Evolutionary conservation across 805 yeast genomes (phyloP).

Genomic region (Dipodascus geniculatus): DNA sequence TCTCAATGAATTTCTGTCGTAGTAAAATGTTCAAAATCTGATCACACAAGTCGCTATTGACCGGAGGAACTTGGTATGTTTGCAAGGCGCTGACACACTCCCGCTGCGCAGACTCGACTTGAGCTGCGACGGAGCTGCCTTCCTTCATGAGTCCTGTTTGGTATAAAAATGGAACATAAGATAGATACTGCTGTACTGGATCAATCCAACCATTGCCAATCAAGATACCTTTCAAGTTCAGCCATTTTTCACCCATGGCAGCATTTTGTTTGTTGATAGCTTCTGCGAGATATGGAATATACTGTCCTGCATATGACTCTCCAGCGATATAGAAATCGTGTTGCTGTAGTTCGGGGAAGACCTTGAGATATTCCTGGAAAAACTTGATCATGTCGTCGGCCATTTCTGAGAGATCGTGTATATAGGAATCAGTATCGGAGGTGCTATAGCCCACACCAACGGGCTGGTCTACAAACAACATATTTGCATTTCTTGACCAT

Average conservation of each 20-base stretch:
- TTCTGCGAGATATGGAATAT: slow-evolving; percentile 76
- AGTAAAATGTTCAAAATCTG: slow-evolving; percentile 30
- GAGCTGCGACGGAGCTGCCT: slow-evolving; percentile 12
- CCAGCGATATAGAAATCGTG: slow-evolving; percentile 77
- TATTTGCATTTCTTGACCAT: slow-evolving; percentile 72
- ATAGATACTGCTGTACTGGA: slow-evolving; percentile 72
- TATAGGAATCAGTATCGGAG: slow-evolving; percentile 35
- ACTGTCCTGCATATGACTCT: slow-evolving; percentile 95
- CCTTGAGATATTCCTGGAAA: slow-evolving; percentile 48
- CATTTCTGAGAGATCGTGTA: slow-evolving; percentile 32
- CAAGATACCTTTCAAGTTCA: slow-evolving; percentile 51
- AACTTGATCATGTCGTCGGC: slow-evolving; percentile 54
- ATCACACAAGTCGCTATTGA: slow-evolving; percentile 26
- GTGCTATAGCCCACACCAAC: slow-evolving; percentile 85
- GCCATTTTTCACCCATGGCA: slow-evolving; percentile 7
- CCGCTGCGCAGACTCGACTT: slow-evolving; percentile 14
- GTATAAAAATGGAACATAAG: slow-evolving; percentile 62
- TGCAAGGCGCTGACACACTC: slow-evolving; percentile 21
- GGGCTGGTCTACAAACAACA: slow-evolving; percentile 89
- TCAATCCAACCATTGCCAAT: slow-evolving; percentile 95
- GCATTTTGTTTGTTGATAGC: slow-evolving; percentile 41
- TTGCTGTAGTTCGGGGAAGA: slow-evolving; percentile 59
- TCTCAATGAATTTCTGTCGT: slow-evolving; percentile 16
- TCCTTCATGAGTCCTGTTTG: slow-evolving; percentile 43
- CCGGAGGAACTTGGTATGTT: slow-evolving; percentile 11